Conservation (phyloP, 2,329 filamentous ascomycete species). For the Blastomyces silverae region DNA sequence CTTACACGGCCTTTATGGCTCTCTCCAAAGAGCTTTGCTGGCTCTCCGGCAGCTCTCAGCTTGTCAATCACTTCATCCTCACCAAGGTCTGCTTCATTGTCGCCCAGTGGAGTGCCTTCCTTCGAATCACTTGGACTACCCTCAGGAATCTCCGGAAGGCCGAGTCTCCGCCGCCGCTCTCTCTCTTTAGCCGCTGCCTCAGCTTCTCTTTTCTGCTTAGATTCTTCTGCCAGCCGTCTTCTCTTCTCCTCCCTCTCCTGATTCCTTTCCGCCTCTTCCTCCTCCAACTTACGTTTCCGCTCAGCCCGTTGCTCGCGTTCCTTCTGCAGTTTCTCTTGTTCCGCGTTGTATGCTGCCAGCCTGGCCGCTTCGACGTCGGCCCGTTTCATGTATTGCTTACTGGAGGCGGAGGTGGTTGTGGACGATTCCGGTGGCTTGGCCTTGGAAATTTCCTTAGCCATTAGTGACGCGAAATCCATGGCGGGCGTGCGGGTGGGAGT, state of each 20-base stretch:
- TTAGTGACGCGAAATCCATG: conserved; percentile 95
- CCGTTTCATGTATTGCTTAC: conserved; percentile 75
- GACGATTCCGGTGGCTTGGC: conserved; percentile 51
- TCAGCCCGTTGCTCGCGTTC: conserved; percentile 62
- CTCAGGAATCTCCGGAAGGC: conserved; percentile 64
- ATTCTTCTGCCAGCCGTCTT: conserved; percentile 72
- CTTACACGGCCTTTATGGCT: conserved; percentile 60
- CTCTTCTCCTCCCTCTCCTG: conserved; percentile 74
- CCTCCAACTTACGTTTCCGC: conserved; percentile 82
- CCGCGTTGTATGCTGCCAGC: conserved; percentile 68
- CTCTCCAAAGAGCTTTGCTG: conserved; percentile 74
- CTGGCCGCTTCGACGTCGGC: conserved; percentile 80
- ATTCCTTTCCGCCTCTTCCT: conserved; percentile 68
- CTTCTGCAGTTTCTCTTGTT: conserved; percentile 67
- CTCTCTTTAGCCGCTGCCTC: conserved; percentile 68
- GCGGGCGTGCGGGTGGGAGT: conserved; percentile 20
- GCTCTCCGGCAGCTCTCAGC: conserved; percentile 66
- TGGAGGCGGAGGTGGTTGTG: conserved; percentile 22
- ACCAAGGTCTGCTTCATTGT: conserved; percentile 53
- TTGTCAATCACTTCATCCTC: conserved; percentile 64
- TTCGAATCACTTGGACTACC: conserved; percentile 41
- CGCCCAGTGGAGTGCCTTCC: conserved; percentile 29
- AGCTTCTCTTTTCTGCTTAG: conserved; percentile 60
- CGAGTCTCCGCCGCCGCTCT: conserved; percentile 65
- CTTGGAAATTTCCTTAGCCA: conserved; percentile 88